Evolutionary conservation across 768 basidiomycete species (phyloP).

Genomic region (Filobasidium wieringae): DNA sequence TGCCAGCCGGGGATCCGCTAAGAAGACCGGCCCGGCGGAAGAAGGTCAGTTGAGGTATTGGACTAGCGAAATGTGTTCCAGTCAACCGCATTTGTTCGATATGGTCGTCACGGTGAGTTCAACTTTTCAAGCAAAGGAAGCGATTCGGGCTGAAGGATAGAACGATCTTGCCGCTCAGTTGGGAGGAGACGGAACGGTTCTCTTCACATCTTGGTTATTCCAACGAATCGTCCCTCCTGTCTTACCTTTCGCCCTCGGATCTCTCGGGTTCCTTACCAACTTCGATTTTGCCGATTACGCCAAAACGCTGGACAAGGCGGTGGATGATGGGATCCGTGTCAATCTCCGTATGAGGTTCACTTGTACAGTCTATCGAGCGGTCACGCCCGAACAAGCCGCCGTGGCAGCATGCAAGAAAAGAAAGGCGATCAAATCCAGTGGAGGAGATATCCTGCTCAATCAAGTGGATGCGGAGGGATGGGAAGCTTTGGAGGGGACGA

Average conservation of each 20-base stretch:
- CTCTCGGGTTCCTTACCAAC: constrained; percentile 94
- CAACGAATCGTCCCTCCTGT: constrained; percentile 98
- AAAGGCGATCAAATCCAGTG: constrained; percentile 74
- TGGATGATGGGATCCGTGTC: constrained; percentile 88
- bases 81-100: constrained; percentile 83
- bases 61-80: constrained; percentile 91
- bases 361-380: constrained; percentile 91
- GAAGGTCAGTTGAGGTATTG: constrained; percentile 94
- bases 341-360: constrained; percentile 99
- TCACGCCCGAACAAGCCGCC: constrained; percentile 55
- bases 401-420: constrained; percentile 42
- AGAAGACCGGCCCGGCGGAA: constrained; percentile 38
- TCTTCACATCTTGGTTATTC: constrained; percentile 98
- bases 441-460: constrained; percentile 94
- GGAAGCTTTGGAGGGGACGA: constrained; percentile 75
- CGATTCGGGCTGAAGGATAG: neutral
- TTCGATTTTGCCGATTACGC: constrained; percentile 87
- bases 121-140: neutral
- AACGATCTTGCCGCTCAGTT: constrained; percentile 47
- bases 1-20: constrained; percentile 13
- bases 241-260: constrained; percentile 90
- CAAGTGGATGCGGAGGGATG: constrained; percentile 81
- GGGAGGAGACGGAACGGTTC: constrained; percentile 93
- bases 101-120: constrained; percentile 84
- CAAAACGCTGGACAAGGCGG: constrained; percentile 73